These are phyloP conservation scores for Teunomyces kruisii DNA, from an alignment of 805 yeast species.

Conservation along the genomic window DNA sequence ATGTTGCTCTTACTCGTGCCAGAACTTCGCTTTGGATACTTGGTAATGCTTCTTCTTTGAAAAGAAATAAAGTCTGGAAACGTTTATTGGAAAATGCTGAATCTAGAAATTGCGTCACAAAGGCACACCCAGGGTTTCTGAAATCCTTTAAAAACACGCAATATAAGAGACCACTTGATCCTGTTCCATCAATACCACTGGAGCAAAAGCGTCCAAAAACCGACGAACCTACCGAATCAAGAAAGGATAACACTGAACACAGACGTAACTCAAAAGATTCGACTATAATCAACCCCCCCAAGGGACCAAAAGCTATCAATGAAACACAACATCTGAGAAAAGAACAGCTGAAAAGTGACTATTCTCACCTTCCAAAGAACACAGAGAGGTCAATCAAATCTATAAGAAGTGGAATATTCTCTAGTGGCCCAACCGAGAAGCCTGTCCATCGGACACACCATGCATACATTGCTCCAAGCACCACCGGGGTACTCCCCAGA, in stretches of 20 bases:
- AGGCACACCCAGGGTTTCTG: slow-evolving; percentile 40
- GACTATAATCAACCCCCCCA: too few species aligned
- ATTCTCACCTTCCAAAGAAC: background rate
- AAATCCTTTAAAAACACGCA: slow-evolving; percentile 3
- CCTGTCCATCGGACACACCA: background rate
- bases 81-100: slow-evolving; percentile 66
- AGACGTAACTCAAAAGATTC: background rate
- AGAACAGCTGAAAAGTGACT: background rate
- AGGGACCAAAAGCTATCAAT: background rate
- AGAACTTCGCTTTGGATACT: slow-evolving; percentile 88
- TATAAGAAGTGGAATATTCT: background rate
- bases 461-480: background rate
- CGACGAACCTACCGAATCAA: background rate
- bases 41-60: slow-evolving; percentile 72
- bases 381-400: background rate
- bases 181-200: slow-evolving; percentile 1
- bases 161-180: background rate
- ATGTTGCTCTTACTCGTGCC: slow-evolving; percentile 95
- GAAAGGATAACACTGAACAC: too few species aligned
- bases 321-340: background rate
- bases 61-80: slow-evolving; percentile 69
- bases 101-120: slow-evolving; percentile 36
- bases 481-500: background rate
- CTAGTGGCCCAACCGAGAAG: background rate
- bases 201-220: background rate